Evolutionary conservation across 176 grass and related monocot genomes (phyloP), one percentile per base, ranked within the genome.

Genomic region (Guadua angustifolia): DNA sequence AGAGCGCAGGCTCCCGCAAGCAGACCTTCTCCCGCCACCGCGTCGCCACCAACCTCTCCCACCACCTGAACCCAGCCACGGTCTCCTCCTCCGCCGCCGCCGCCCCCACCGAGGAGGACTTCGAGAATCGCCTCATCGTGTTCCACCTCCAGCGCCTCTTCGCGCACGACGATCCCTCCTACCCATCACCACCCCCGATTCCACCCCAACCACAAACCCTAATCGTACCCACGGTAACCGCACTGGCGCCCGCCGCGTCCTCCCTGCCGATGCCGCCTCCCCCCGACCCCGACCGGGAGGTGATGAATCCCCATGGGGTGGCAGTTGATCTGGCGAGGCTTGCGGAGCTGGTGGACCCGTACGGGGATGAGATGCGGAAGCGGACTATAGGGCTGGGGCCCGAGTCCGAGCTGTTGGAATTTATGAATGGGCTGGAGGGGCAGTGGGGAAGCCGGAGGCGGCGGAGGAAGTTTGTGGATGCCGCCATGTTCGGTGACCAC

Each of bases 1-100:
- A 98, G 91, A 98, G 95, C 77, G 91, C 93, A 9, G 95, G 95
- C 17, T 95, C 93, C 65, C 97, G 93, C 75, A 94, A 94, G 77
- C 93, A 99, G 72, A 95, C 93, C 84, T 94, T 94, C 58, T 92
- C 89, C 32, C 96, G 91, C 68, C 89, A 85, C 86, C 89, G 89
- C 74, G 77, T 90, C 26, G 88, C 74, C 71, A 83, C 91, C 49
- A 84, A 90, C 80, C 75, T 83, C 56, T 63, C 84, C 29, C 83
- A 91, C 75, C 84, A 29, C 58, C 69, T 73, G 16, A 82, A 75
- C 29, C 68, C 88, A 51, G 43, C 64, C 88, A 71, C 88, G 71
- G 67, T 68, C 50, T 32, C 79, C 79, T 63, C 82, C 77, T 40
- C 79, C 66, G 2, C 75, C 39, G 25, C 52, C 56, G 24, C 77